Conservation (phyloP, 805 yeast genomes). For the Cyberlindnera mycetangii region DNA sequence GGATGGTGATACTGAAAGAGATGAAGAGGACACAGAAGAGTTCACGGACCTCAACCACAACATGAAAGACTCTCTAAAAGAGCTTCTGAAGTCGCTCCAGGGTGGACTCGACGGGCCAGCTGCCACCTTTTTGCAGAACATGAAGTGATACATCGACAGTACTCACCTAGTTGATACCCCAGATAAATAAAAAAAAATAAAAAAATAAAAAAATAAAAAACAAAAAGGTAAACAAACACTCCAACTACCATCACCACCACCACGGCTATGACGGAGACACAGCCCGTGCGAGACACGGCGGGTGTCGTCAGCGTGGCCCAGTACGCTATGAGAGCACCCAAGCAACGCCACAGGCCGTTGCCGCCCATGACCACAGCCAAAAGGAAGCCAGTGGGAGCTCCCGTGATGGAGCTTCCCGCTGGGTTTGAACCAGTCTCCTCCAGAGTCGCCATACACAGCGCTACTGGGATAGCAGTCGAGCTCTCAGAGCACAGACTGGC, state of each 20-base stretch:
- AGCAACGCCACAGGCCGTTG: not conserved
- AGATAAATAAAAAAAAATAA: no score
- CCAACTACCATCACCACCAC: no score
- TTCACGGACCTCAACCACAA: not conserved
- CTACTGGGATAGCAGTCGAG: constrained; percentile 2
- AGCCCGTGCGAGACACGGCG: no score
- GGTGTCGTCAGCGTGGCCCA: no score
- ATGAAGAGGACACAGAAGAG: constrained; percentile 4
- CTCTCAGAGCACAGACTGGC: not conserved
- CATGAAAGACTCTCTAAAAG: constrained; percentile 18
- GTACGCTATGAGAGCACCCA: no score
- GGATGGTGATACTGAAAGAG: constrained; percentile 2
- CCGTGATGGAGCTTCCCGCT: not conserved
- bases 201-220: no score
- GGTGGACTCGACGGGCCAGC: constrained; percentile 36
- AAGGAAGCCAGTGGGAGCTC: not conserved
- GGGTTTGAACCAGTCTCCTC: constrained; percentile 2
- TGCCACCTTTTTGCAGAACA: constrained; percentile 31
- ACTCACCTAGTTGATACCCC: not conserved
- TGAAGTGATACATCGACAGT: constrained; percentile 1
- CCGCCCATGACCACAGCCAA: constrained; percentile 3
- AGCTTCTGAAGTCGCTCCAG: constrained; percentile 30
- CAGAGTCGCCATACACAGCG: not conserved
- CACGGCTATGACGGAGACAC: no score
- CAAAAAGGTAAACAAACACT: not conserved